Evolutionary conservation across 148 eudicot genomes (phyloP), one percentile per base, ranked within the genome.

Genomic region (Amaranthus cruentus): DNA sequence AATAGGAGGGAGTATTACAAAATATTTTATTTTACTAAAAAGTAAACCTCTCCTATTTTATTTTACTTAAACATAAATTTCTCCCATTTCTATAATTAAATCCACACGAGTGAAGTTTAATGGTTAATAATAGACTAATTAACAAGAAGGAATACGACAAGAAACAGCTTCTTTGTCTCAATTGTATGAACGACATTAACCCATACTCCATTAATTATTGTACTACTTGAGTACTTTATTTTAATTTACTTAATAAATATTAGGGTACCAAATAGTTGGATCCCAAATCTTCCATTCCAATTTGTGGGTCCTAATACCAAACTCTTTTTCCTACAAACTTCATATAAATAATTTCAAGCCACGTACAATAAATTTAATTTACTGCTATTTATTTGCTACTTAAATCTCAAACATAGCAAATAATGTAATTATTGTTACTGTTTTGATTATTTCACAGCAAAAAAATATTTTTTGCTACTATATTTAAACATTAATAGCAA

Each of bases 271-370:
- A 64, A 15, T 7, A 67, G 44, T 65, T 15, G 76, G 52, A 43
- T 73, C 59, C 58, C 59, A 75, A 55, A 68, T 68, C 49, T 47
- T 12, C 72, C 72, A 11, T 15, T 55, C 10, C n/a, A 7, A 49
- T 28, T 28, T 57, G 73, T 71, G 76, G 82, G 76, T 54, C 76
- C 82, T 49, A 6, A 4, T 21, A 66, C 21, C 69, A 67, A 42
- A 62, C 46, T 28, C 38, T 0, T 28, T 28, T 28, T 28, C 38
- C 38, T 28, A 28, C 38, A 28, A 28, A 28, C 2, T 28, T 28
- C 38, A 28, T 28, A 0, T 28, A 28, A 28, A 28, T 28, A 28
- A 28, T 28, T 28, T 28, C 38, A 28, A 28, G 38, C 38, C 38
- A 28, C 38, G 0, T 28, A 28, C 18, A 18, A 18, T 18, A 18